phyloP scores from a whole-genome alignment of 2,329 filamentous ascomycete species.

The Shiraia sp. region DNA sequence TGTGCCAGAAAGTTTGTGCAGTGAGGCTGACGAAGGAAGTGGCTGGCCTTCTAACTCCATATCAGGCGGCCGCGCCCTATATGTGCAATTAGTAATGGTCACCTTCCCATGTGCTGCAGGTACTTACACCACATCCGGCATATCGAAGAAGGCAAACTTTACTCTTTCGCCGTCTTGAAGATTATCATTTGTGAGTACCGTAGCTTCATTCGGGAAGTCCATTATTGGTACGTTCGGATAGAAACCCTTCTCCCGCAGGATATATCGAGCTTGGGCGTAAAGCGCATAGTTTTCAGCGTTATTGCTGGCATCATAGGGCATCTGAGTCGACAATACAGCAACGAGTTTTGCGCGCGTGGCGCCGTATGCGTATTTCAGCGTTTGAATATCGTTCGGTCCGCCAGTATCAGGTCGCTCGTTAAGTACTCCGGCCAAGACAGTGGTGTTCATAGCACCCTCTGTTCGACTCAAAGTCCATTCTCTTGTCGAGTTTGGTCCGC shows the following conservation, averaged over 20 bases:
- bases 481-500: constrained; percentile 17
- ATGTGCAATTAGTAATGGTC: constrained; percentile 3
- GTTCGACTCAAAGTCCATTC: constrained; percentile 25
- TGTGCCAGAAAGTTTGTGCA: constrained; percentile 3
- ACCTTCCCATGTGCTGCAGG: not conserved
- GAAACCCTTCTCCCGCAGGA: constrained; percentile 31
- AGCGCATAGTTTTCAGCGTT: constrained; percentile 43
- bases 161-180: constrained; percentile 35
- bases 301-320: constrained; percentile 37
- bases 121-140: constrained; percentile 34
- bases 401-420: constrained; percentile 28
- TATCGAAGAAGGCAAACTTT: constrained; percentile 35
- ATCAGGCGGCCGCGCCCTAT: constrained; percentile 11
- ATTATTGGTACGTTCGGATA: constrained; percentile 38
- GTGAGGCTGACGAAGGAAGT: constrained; percentile 22
- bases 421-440: constrained; percentile 35
- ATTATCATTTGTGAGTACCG: constrained; percentile 37
- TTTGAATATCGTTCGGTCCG: constrained; percentile 20
- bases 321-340: constrained; percentile 33
- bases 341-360: constrained; percentile 38
- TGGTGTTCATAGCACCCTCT: constrained; percentile 36
- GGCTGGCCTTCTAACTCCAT: constrained; percentile 24
- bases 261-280: constrained; percentile 38
- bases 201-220: constrained; percentile 34
- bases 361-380: constrained; percentile 40